Percentiles rank a stretch among this genome's conserved stretches.
Evolutionary conservation across 768 basidiomycete genomes (phyloP).

Genomic region (Cyathus striatus): DNA sequence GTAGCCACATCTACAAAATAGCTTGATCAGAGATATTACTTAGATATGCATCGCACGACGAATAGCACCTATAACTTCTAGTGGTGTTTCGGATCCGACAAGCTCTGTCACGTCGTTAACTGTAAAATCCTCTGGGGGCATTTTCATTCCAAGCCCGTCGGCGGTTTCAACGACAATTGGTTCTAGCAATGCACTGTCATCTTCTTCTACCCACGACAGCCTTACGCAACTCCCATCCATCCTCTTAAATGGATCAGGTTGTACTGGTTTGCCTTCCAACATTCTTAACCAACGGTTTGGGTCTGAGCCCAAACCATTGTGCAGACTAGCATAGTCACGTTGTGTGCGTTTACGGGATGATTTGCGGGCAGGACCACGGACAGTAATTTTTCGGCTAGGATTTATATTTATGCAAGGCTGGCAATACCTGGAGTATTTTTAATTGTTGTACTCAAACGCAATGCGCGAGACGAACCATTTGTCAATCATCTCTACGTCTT

Average conservation of each 20-base stretch:
- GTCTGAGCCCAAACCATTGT: slow-evolving; percentile 60
- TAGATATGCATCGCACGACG: neutral
- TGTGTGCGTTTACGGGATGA: slow-evolving; percentile 70
- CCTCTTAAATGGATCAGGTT: slow-evolving; percentile 56
- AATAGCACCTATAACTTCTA: slow-evolving; percentile 89
- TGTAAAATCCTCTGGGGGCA: slow-evolving; percentile 69
- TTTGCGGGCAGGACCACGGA: slow-evolving; percentile 77
- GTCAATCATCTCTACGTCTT: slow-evolving; percentile 63
- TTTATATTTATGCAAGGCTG: slow-evolving; percentile 55
- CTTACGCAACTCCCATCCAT: slow-evolving; percentile 66
- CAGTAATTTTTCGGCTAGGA: slow-evolving; percentile 58
- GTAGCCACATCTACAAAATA: slow-evolving; percentile 69
- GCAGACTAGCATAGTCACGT: slow-evolving; percentile 76
- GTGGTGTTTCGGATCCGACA: slow-evolving; percentile 70
- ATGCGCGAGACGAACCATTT: slow-evolving; percentile 85
- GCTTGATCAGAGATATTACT: slow-evolving; percentile 1
- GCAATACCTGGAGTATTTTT: slow-evolving; percentile 55
- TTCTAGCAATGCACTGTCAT: slow-evolving; percentile 71
- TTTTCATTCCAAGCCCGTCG: slow-evolving; percentile 85
- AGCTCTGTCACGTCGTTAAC: slow-evolving; percentile 77
- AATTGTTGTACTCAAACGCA: too few species aligned
- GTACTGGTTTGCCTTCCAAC: slow-evolving; percentile 63
- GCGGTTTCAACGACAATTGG: slow-evolving; percentile 77
- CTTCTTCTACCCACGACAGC: slow-evolving; percentile 68
- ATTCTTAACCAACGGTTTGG: slow-evolving; percentile 63